Conservation (phyloP, 805 yeast species). For the Cyberlindnera veronae region DNA sequence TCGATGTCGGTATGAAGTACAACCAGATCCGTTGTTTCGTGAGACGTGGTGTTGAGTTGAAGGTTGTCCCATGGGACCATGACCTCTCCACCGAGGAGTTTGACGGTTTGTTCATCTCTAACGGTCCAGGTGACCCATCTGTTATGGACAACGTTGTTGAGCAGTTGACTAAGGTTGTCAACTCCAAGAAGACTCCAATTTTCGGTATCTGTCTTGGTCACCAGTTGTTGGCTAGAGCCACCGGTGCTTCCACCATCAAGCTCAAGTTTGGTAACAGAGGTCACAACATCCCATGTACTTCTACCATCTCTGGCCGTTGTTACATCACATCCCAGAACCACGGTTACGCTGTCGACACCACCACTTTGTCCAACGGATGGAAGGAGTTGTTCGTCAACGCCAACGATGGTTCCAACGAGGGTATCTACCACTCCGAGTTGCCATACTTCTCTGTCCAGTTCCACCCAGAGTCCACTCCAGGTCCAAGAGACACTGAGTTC, state of each 20-base stretch:
- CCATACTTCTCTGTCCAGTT: slow-evolving; percentile 98
- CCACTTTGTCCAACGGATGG: slow-evolving; percentile 77
- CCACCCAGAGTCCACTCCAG: slow-evolving; percentile 99
- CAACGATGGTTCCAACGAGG: slow-evolving; percentile 97
- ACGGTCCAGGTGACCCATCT: slow-evolving; percentile 99
- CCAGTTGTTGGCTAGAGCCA: slow-evolving; percentile 90
- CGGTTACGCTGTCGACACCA: slow-evolving; percentile 93
- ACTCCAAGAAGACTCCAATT: slow-evolving; percentile 74
- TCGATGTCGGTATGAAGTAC: slow-evolving; percentile 97
- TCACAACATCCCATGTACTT: slow-evolving; percentile 95
- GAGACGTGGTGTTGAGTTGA: slow-evolving; percentile 91
- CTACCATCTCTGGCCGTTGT: slow-evolving; percentile 87
- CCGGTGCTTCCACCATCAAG: slow-evolving; percentile 91
- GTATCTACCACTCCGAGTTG: slow-evolving; percentile 83
- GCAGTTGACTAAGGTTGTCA: slow-evolving; percentile 54
- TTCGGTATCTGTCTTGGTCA: slow-evolving; percentile 99
- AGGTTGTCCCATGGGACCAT: slow-evolving; percentile 94
- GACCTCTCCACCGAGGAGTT: slow-evolving; percentile 77
- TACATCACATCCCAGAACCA: slow-evolving; percentile 98
- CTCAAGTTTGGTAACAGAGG: slow-evolving; percentile 99
- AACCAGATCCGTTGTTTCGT: slow-evolving; percentile 97
- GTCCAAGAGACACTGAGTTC: slow-evolving; percentile 98
- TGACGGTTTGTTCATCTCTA: slow-evolving; percentile 94
- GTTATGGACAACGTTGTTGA: slow-evolving; percentile 67
- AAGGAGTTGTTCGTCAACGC: slow-evolving; percentile 92